These are phyloP conservation scores for Salix suchowensis DNA, from an alignment of 345 rosid genomes.

Conservation along the genomic window DNA sequence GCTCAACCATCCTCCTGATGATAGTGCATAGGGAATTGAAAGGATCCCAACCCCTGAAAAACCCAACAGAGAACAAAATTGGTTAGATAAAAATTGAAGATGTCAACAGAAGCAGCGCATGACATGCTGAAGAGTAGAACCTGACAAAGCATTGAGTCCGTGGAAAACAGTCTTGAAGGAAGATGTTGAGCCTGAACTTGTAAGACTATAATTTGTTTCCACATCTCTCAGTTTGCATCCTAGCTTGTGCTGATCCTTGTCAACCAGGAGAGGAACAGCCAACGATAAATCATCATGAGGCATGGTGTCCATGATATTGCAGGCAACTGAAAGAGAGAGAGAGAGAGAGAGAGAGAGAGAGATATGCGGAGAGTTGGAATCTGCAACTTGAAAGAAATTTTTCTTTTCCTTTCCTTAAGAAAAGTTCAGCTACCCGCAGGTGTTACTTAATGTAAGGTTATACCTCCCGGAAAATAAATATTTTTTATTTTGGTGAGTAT, in stretches of 20 bases:
- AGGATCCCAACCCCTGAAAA: conserved; percentile 78
- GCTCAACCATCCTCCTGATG: conserved; percentile 94
- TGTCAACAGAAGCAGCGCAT: neutral
- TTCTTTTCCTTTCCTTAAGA: too few relatives aligned
- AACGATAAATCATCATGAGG: neutral
- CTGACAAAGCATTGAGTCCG: conserved; percentile 69
- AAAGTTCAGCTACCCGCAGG: too few relatives aligned
- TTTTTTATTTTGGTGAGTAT: too few relatives aligned
- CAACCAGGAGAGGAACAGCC: conserved; percentile 17
- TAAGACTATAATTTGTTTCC: conserved; percentile 15
- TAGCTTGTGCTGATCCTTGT: conserved; percentile 1
- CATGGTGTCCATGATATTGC: neutral
- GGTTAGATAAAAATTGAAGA: neutral
- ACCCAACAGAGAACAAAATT: neutral
- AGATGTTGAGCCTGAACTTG: conserved; percentile 27
- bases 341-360: too few relatives aligned
- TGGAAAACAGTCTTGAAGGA: conserved; percentile 55
- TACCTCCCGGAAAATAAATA: too few relatives aligned
- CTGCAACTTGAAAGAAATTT: too few relatives aligned
- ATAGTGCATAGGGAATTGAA: conserved; percentile 74
- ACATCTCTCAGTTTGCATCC: conserved; percentile 23
- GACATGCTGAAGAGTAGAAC: conserved; percentile 20
- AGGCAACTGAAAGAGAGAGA: neutral
- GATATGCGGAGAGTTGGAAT: too few relatives aligned
- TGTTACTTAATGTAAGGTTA: too few relatives aligned